These are phyloP conservation scores for Claviceps sorghi DNA, from an alignment of 2,329 filamentous ascomycete genomes.

Conservation along the genomic window DNA sequence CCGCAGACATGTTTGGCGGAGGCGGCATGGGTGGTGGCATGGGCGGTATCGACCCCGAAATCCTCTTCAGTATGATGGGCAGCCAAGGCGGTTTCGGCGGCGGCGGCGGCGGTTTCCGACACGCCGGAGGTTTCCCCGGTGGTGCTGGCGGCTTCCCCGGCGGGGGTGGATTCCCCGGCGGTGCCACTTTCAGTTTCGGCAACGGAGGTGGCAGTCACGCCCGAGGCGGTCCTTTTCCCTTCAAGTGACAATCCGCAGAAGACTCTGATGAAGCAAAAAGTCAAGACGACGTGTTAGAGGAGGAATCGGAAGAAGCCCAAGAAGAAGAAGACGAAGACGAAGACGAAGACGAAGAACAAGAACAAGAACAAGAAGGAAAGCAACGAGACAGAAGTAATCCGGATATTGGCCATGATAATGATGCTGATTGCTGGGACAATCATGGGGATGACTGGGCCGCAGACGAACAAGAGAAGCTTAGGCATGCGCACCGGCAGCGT, in stretches of 20 bases:
- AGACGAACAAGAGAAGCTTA: constrained; percentile 13
- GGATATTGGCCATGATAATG: constrained; percentile 14
- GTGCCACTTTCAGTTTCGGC: constrained; percentile 41
- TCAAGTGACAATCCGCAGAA: constrained; percentile 34
- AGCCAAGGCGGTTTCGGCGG: constrained; percentile 43
- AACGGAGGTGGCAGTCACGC: constrained; percentile 19
- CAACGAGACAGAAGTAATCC: constrained; percentile 14
- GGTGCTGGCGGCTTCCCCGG: constrained; percentile 34
- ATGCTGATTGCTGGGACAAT: constrained; percentile 11
- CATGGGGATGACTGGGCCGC: constrained; percentile 6
- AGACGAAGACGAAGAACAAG: constrained; percentile 20
- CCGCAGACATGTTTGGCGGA: constrained; percentile 68
- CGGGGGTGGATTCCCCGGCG: constrained; percentile 29
- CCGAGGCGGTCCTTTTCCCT: constrained; percentile 27
- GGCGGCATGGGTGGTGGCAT: constrained; percentile 53
- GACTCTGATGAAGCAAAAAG: constrained; percentile 20
- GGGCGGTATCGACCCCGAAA: constrained; percentile 57
- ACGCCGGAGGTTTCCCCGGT: constrained; percentile 34
- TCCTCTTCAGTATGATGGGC: constrained; percentile 76
- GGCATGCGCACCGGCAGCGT: constrained; percentile 16
- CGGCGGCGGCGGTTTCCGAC: constrained; percentile 34
- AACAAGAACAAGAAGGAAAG: constrained; percentile 14
- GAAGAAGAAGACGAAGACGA: constrained; percentile 15
- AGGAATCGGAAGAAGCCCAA: constrained; percentile 13
- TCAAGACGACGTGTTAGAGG: constrained; percentile 16